Conservation (phyloP, 2,329 filamentous ascomycete genomes). For the Ciborinia camelliae region DNA sequence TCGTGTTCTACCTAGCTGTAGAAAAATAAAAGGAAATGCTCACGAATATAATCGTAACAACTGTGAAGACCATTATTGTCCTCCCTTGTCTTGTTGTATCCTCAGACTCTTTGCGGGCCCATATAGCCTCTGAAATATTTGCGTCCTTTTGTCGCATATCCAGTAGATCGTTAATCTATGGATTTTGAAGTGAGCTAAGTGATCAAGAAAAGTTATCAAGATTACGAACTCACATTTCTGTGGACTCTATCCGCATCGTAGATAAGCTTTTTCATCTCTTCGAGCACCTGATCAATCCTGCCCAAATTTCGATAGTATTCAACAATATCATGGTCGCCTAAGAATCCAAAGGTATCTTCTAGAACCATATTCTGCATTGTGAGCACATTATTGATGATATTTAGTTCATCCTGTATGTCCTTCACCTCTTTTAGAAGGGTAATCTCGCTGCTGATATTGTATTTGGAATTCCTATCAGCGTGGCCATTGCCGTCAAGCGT, state of each 20-base stretch:
- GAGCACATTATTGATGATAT: background rate
- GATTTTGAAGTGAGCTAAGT: background rate
- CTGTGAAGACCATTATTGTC: background rate
- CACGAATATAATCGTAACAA: background rate
- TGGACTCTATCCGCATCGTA: background rate
- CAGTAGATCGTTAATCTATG: background rate
- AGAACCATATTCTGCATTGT: background rate
- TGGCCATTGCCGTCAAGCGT: background rate
- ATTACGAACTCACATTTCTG: background rate
- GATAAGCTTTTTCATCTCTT: background rate
- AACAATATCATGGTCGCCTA: background rate
- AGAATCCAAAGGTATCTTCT: background rate
- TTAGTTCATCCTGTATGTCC: slow-evolving; percentile 5
- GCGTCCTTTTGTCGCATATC: background rate
- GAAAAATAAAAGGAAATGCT: too few relatives aligned
- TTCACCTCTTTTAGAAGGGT: background rate
- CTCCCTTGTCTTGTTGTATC: background rate
- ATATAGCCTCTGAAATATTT: background rate
- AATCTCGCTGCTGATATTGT: background rate
- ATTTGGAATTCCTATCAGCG: background rate
- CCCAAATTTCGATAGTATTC: background rate
- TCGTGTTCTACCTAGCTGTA: too few relatives aligned
- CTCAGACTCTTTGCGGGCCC: background rate
- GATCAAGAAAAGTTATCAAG: background rate
- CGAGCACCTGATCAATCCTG: background rate